Conservation (phyloP, 1,284 basidiomycete species). For the Sanghuangporus baumii region DNA sequence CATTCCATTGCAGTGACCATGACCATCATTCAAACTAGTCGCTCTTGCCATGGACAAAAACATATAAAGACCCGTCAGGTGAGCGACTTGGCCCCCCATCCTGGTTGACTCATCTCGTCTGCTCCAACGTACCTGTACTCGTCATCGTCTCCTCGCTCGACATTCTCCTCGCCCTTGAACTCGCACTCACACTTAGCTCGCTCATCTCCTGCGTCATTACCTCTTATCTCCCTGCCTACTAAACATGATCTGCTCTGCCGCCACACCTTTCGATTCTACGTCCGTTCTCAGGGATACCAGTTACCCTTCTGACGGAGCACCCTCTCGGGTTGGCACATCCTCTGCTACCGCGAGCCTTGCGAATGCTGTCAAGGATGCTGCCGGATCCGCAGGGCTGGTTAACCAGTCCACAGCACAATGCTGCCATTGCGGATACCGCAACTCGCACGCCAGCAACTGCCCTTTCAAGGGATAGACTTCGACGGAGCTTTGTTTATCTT, state of each 20-base stretch:
- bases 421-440: constrained; percentile 71
- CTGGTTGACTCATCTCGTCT: neutral
- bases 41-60: neutral
- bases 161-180: neutral
- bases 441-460: constrained; percentile 58
- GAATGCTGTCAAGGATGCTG: neutral
- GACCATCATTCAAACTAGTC: neutral
- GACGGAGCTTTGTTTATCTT: neutral
- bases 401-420: constrained; percentile 56
- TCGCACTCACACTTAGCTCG: neutral
- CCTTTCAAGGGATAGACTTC: constrained; percentile 43
- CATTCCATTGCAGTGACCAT: neutral
- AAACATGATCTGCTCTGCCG: constrained; percentile 4
- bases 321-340: neutral
- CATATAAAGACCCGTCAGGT: constrained; percentile 1
- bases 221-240: neutral
- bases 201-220: neutral
- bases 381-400: constrained; percentile 12
- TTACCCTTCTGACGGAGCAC: neutral
- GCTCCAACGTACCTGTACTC: neutral
- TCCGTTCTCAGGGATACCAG: neutral
- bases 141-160: neutral
- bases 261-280: neutral
- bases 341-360: constrained; percentile 1
- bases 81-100: neutral